Evolutionary conservation across 192 early-diverging fungal genomes (phyloP).

Genomic region (Backusella circina): DNA sequence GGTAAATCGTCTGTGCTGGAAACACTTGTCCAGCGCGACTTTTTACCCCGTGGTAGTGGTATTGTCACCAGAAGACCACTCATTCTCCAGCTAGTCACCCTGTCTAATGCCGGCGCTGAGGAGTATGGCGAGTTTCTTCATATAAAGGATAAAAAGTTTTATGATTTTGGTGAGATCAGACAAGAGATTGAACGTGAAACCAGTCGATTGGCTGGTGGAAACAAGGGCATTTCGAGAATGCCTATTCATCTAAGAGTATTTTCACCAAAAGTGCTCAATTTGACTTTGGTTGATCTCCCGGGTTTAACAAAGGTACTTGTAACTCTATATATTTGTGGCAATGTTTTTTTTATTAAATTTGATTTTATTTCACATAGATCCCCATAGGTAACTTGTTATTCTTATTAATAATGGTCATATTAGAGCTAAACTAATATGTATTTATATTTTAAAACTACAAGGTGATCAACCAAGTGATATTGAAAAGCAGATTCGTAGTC

Average conservation of each 20-base stretch:
- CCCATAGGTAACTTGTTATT: constrained; percentile 34
- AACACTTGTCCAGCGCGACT: constrained; percentile 97
- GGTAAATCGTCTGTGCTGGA: constrained; percentile 99
- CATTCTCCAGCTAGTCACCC: constrained; percentile 72
- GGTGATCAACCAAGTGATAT: constrained; percentile 84
- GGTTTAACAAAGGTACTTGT: constrained; percentile 71
- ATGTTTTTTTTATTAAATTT: background rate
- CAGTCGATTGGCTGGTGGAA: constrained; percentile 69
- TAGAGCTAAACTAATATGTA: background rate
- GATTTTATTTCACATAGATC: constrained; percentile 20
- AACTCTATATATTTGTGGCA: background rate
- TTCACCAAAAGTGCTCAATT: constrained; percentile 71
- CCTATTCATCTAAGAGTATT: constrained; percentile 78
- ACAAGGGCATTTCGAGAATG: constrained; percentile 74
- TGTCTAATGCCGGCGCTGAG: constrained; percentile 6
- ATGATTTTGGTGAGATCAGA: constrained; percentile 73
- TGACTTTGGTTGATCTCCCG: constrained; percentile 82
- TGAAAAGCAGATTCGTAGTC: constrained; percentile 71
- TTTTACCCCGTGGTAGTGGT: constrained; percentile 89
- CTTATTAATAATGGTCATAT: background rate
- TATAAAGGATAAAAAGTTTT: constrained; percentile 69
- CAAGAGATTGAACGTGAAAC: constrained; percentile 81
- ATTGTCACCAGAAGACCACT: constrained; percentile 82
- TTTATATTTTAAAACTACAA: constrained; percentile 15
- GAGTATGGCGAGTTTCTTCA: constrained; percentile 74